These are phyloP conservation scores for Pyrus bretschneideri DNA, from an alignment of 306 rosid genomes.

Conservation along the genomic window DNA sequence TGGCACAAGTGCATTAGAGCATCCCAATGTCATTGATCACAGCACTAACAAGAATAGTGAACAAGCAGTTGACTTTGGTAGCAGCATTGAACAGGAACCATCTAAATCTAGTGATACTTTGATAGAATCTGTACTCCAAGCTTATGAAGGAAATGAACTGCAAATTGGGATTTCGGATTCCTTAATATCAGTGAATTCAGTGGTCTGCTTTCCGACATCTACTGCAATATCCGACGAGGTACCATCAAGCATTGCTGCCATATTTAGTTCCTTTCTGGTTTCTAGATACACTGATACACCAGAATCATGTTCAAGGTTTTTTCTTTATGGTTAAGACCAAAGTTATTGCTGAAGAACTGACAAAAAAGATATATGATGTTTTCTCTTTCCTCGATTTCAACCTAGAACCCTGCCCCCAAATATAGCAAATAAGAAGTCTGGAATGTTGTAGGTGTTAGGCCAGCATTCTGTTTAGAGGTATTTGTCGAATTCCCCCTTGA, in stretches of 20 bases:
- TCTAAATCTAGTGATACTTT: constrained; percentile 24
- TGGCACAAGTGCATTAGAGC: constrained; percentile 18
- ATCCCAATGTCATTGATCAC: constrained; percentile 23
- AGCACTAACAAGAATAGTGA: constrained; percentile 15
- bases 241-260: constrained; percentile 11
- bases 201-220: constrained; percentile 29
- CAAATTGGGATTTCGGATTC: constrained; percentile 25
- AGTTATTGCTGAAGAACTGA: background rate
- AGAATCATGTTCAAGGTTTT: background rate
- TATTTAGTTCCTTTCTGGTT: constrained; percentile 19
- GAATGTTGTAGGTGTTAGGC: background rate
- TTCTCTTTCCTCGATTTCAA: background rate
- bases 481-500: too few species aligned
- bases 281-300: constrained; percentile 17
- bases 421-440: background rate
- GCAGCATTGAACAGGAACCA: constrained; percentile 21
- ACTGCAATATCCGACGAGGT: constrained; percentile 45
- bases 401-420: background rate
- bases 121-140: constrained; percentile 20
- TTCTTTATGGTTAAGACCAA: background rate
- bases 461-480: background rate
- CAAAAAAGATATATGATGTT: background rate
- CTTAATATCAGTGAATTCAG: constrained; percentile 33
- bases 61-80: constrained; percentile 22
- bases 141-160: constrained; percentile 30